Base-by-base conservation (phyloP, 805 yeast genomes). In the Ogataea wickerhamii region DNA sequence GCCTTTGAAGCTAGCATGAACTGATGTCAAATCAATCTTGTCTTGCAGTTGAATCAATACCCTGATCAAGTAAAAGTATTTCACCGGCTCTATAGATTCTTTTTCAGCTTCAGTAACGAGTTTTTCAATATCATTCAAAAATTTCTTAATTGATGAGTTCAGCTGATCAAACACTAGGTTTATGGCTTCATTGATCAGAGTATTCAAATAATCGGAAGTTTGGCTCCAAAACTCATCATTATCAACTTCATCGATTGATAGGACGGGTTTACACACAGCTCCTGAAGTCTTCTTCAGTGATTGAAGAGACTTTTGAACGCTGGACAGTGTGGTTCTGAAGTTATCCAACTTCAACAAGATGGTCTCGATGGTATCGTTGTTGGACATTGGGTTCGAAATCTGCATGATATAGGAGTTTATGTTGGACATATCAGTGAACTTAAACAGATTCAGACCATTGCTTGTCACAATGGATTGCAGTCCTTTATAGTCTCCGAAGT, bases 241-340 rank as follows among this genome's bases (percentile, higher is more conserved):
- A 29, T 63, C 67, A 24, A 45, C 41, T 35, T 63, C 67, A 44
- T 64, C 68, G 30, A 63, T 52, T n/a, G 67, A 56, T 27, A 64
- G 38, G 2, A 59, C 44, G 17, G 64, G 67, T 32, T 56, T 60
- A 2, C 34, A 34, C 25, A 63, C 30, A 3, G 45, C 38, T 2
- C 24, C 28, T 2, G 57, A 41, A 16, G 58, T 39, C 6, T 40
- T 43, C 3, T 45, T 38, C 6, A 62, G 26, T 4, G 48, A 42
- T 14, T 42, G 51, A 5, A 59, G 32, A 4, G 63, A 47, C 1
- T 34, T 36, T 7, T 53, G 23, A 12, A 47, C 34, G 4, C 34
- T 18, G 5, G 30, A 39, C 6, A 55, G 41, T 5, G 35, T 38
- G 1, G 19, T 20, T 32, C 50, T 52, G 43, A 52, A 60, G 2